Evolutionary conservation across 2,329 filamentous ascomycete species (phyloP).

Genomic region (Monilinia vaccinii-corymbosi): DNA sequence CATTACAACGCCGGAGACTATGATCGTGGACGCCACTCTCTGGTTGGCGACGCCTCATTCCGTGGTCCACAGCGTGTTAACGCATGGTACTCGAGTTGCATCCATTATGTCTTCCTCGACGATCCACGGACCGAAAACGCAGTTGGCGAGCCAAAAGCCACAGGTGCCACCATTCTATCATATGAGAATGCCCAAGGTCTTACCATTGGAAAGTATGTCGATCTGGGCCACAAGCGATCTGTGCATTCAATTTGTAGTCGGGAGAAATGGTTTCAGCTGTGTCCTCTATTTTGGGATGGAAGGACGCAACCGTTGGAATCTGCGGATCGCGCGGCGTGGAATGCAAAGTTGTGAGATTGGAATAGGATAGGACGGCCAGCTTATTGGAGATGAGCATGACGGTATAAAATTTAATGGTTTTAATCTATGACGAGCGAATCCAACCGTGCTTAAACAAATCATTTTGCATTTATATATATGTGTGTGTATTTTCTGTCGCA

Average conservation of each 20-base stretch:
- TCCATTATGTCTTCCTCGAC: constrained; percentile 55
- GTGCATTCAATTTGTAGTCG: constrained; percentile 31
- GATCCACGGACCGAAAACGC: constrained; percentile 48
- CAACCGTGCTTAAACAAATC: neutral
- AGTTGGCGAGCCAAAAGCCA: constrained; percentile 64
- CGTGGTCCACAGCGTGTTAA: constrained; percentile 51
- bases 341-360: constrained; percentile 34
- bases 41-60: constrained; percentile 49
- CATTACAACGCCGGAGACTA: constrained; percentile 47
- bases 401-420: neutral
- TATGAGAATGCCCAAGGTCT: constrained; percentile 29
- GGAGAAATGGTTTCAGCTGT: constrained; percentile 37
- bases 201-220: constrained; percentile 31
- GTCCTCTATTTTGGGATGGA: constrained; percentile 41
- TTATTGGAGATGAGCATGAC: neutral
- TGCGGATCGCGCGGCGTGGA: constrained; percentile 38
- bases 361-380: neutral
- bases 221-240: constrained; percentile 33
- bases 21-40: constrained; percentile 50
- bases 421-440: neutral
- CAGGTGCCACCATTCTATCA: constrained; percentile 54
- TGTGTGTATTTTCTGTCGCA: too few species aligned
- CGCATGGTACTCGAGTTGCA: constrained; percentile 52
- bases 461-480: too few species aligned
- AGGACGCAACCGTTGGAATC: constrained; percentile 35